These are phyloP conservation scores for Dactylellina haptotyla DNA, from an alignment of 2,329 filamentous ascomycete species.

Conservation along the genomic window DNA sequence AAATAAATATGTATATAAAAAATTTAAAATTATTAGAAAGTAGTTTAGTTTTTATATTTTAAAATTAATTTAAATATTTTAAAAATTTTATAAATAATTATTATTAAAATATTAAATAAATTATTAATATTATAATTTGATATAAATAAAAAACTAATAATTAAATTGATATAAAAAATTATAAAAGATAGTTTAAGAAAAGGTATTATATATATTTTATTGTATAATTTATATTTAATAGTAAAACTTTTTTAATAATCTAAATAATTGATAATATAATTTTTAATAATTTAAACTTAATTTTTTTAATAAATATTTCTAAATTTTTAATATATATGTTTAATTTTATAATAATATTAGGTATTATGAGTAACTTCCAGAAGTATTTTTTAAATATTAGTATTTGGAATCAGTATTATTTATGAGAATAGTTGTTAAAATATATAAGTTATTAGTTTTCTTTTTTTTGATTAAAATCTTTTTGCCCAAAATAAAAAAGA, in stretches of 20 bases:
- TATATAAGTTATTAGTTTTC: not conserved
- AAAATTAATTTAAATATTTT: not conserved
- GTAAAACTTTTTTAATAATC: not conserved
- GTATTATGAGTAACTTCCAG: not conserved
- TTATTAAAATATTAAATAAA: not conserved
- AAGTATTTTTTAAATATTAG: not conserved
- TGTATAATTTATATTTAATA: not conserved
- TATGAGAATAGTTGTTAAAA: not conserved
- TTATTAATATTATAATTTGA: not conserved
- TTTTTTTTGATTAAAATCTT: too few species aligned
- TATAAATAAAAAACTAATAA: not conserved
- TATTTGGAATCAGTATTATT: not conserved
- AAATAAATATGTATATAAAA: not conserved
- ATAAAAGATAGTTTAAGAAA: not conserved
- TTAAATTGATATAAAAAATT: not conserved
- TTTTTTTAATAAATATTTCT: not conserved
- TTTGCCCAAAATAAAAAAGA: not conserved
- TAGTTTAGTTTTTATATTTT: not conserved
- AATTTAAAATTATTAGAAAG: not conserved
- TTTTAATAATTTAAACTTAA: not conserved
- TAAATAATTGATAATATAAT: not conserved
- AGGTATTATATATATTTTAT: not conserved
- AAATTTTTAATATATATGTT: not conserved
- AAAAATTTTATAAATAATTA: not conserved
- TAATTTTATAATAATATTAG: not conserved